Percentiles rank a stretch among this genome's conserved stretches.
phyloP scores from a whole-genome alignment of 2,329 filamentous ascomycete species.

The Escovopsis sp. region DNA sequence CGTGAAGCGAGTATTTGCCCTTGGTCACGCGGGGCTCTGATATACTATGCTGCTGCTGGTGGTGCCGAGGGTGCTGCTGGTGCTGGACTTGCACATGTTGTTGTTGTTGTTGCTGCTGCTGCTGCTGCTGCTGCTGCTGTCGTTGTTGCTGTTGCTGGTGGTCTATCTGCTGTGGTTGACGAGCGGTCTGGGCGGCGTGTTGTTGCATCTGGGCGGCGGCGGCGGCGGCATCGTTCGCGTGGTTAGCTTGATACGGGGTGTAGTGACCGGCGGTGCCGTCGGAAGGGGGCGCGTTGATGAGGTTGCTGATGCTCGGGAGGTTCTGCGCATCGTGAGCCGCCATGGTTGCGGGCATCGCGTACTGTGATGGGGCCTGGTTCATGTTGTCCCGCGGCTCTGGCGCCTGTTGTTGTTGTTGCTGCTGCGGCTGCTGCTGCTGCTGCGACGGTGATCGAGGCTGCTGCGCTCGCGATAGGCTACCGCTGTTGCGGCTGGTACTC shows the following conservation, averaged over 20 bases:
- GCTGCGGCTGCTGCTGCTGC: constrained; percentile 1
- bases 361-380: constrained; percentile 15
- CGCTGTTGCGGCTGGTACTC: too few species aligned
- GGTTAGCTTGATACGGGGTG: constrained; percentile 7
- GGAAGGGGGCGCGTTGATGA: constrained; percentile 48
- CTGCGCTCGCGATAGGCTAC: neutral
- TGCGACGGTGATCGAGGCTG: neutral
- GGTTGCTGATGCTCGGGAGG: constrained; percentile 67
- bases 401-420: constrained; percentile 19
- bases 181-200: constrained; percentile 7
- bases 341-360: constrained; percentile 14
- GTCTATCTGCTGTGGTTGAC: neutral
- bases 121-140: constrained; percentile 15
- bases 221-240: constrained; percentile 4
- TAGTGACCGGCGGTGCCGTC: constrained; percentile 23
- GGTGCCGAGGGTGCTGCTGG: constrained; percentile 18
- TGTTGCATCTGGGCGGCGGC: constrained; percentile 5
- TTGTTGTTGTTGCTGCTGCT: constrained; percentile 11
- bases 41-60: constrained; percentile 15
- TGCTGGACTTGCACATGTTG: constrained; percentile 15
- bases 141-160: constrained; percentile 22
- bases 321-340: constrained; percentile 43
- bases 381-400: constrained; percentile 9
- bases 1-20: constrained; percentile 87
- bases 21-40: constrained; percentile 58